These are phyloP conservation scores for Ganoderma multipileum DNA, from an alignment of 1,284 basidiomycete species.

Conservation along the genomic window DNA sequence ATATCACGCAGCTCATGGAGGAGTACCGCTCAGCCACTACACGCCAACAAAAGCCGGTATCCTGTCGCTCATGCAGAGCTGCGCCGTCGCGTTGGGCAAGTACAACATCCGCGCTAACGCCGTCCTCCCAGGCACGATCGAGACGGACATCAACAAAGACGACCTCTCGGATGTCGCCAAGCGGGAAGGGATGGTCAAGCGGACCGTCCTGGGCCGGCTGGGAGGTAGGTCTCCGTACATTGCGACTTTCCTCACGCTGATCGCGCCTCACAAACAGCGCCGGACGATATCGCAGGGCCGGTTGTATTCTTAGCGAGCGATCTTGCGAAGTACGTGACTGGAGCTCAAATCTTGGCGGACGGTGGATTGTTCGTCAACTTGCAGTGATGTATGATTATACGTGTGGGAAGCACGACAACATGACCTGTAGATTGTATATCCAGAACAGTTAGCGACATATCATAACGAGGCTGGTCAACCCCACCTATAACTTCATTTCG, in stretches of 20 bases:
- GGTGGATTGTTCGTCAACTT: slow-evolving; percentile 83
- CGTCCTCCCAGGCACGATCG: slow-evolving; percentile 75
- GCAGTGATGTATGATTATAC: slow-evolving; percentile 51
- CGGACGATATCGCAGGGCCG: slow-evolving; percentile 80
- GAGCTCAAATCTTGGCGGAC: slow-evolving; percentile 75
- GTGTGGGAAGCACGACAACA: neutral
- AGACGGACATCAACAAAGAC: slow-evolving; percentile 81
- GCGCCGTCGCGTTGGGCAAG: slow-evolving; percentile 79
- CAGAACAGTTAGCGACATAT: neutral
- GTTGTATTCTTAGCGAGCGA: slow-evolving; percentile 81
- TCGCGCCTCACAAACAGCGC: slow-evolving; percentile 44
- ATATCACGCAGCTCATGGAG: slow-evolving; percentile 5
- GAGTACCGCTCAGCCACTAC: slow-evolving; percentile 59
- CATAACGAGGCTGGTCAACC: no score
- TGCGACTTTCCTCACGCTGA: slow-evolving; percentile 8
- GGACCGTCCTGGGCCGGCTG: slow-evolving; percentile 74
- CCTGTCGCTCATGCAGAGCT: slow-evolving; percentile 84
- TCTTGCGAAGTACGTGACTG: slow-evolving; percentile 77
- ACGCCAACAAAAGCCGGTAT: slow-evolving; percentile 86
- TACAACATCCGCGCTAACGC: slow-evolving; percentile 80
- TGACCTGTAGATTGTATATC: neutral
- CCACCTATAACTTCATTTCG: slow-evolving; percentile 23
- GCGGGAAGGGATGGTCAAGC: slow-evolving; percentile 68
- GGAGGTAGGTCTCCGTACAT: slow-evolving; percentile 52
- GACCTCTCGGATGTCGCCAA: slow-evolving; percentile 72